Percentiles rank a stretch among this genome's conserved stretches.
phyloP scores from a whole-genome alignment of 2,329 filamentous ascomycete genomes.

The Xylariales sp. region DNA sequence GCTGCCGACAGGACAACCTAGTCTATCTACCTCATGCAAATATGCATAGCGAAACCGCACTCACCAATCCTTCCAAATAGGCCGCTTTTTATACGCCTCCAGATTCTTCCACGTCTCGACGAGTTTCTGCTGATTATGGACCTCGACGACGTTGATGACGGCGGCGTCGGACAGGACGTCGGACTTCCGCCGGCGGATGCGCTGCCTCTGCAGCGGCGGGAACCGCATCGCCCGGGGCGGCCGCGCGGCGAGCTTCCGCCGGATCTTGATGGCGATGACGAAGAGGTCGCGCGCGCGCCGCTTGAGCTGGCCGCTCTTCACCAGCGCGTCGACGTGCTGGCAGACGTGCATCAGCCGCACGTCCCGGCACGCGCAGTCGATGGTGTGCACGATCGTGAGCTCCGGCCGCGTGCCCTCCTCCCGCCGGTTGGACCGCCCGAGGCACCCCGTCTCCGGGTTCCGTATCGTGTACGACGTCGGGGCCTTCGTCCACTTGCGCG shows the following conservation, averaged over 20 bases:
- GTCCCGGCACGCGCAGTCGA: slow-evolving; percentile 35
- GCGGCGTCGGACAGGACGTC: slow-evolving; percentile 23
- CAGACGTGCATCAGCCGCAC: slow-evolving; percentile 35
- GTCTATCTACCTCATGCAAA: not conserved
- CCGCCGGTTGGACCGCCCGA: slow-evolving; percentile 29
- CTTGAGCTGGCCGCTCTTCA: slow-evolving; percentile 21
- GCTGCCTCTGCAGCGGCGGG: slow-evolving; percentile 6
- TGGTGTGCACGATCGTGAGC: slow-evolving; percentile 38
- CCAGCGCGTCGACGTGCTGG: slow-evolving; percentile 29
- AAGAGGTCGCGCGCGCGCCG: slow-evolving; percentile 37
- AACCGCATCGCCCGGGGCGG: slow-evolving; percentile 31
- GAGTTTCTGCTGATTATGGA: slow-evolving; percentile 29
- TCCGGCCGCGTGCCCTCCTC: slow-evolving; percentile 17
- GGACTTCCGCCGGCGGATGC: not conserved
- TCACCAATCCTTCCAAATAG: slow-evolving; percentile 44
- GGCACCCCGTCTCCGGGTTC: slow-evolving; percentile 37
- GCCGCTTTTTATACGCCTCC: slow-evolving; percentile 36
- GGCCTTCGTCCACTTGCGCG: slow-evolving; percentile 31
- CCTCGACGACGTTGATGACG: slow-evolving; percentile 30
- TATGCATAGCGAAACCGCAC: not conserved
- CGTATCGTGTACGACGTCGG: slow-evolving; percentile 33
- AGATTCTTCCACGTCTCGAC: slow-evolving; percentile 41
- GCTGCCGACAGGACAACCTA: not conserved
- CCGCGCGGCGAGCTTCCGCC: slow-evolving; percentile 9
- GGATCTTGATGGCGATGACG: slow-evolving; percentile 40